These are phyloP conservation scores for Magnusiomyces tetraspermus DNA, from an alignment of 1,139 yeast genomes.

Conservation along the genomic window DNA sequence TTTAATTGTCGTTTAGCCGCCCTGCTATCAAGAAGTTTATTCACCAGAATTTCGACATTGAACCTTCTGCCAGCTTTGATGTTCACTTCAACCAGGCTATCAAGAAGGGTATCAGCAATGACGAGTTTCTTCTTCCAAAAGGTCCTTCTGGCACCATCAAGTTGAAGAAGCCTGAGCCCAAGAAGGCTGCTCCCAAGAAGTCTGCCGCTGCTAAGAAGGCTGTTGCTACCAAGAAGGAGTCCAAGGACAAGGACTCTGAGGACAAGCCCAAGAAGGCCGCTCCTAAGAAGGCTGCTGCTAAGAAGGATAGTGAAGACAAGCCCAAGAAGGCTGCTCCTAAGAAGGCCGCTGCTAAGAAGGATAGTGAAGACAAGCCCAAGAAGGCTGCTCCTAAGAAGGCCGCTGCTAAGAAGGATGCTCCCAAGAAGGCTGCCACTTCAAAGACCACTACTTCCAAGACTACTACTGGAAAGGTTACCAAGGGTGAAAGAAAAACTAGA, in stretches of 20 bases:
- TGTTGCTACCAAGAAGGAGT: slow-evolving; percentile 21
- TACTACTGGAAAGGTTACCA: slow-evolving; percentile 4
- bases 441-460: slow-evolving; percentile 25
- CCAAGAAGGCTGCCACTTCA: slow-evolving; percentile 24
- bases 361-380: slow-evolving; percentile 18
- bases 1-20: slow-evolving; percentile 36
- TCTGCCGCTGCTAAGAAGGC: slow-evolving; percentile 42
- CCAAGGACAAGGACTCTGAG: slow-evolving; percentile 22
- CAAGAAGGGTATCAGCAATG: slow-evolving; percentile 70
- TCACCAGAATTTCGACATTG: slow-evolving; percentile 48
- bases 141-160: slow-evolving; percentile 65
- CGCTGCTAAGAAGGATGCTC: slow-evolving; percentile 25
- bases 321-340: slow-evolving; percentile 23
- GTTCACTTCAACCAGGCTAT: slow-evolving; percentile 68
- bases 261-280: slow-evolving; percentile 15
- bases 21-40: slow-evolving; percentile 70
- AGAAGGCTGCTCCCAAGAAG: slow-evolving; percentile 16
- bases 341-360: slow-evolving; percentile 20
- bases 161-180: slow-evolving; percentile 38
- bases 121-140: slow-evolving; percentile 75
- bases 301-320: slow-evolving; percentile 20
- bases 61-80: slow-evolving; percentile 55
- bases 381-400: slow-evolving; percentile 14
- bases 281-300: slow-evolving; percentile 43
- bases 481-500: slow-evolving; percentile 1